Evolutionary conservation across 208 protist genomes (phyloP).

Genomic region (Leishmania lainsoni): DNA sequence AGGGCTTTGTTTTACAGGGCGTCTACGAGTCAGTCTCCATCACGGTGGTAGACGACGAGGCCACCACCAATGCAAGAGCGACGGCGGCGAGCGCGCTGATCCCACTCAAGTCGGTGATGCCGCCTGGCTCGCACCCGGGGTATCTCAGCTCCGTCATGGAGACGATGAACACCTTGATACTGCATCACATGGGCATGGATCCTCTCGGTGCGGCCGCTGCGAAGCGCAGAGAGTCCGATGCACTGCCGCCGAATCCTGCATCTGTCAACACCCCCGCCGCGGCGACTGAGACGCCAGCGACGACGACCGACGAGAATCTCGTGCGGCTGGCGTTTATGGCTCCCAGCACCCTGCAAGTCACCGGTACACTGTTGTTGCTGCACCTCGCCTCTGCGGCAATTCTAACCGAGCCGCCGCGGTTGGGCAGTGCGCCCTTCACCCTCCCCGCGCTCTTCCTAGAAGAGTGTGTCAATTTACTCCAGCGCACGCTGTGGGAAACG

Average conservation of each 20-base stretch:
- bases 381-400: conserved; percentile 47
- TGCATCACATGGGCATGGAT: conserved; percentile 10
- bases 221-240: conserved; percentile 1
- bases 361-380: conserved; percentile 48
- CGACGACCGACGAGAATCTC: conserved; percentile 13
- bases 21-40: neutral
- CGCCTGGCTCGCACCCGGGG: conserved; percentile 57
- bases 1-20: conserved; percentile 43
- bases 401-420: conserved; percentile 25
- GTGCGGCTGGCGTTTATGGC: conserved; percentile 32
- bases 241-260: neutral
- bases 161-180: conserved; percentile 38
- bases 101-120: conserved; percentile 37
- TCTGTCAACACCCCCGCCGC: conserved; percentile 1
- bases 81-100: conserved; percentile 12
- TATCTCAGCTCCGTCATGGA: conserved; percentile 48
- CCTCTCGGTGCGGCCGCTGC: neutral
- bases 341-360: conserved; percentile 23
- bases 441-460: conserved; percentile 48
- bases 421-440: conserved; percentile 31
- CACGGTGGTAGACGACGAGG: neutral
- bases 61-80: neutral
- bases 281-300: conserved; percentile 1
- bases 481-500: conserved; percentile 37
- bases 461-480: conserved; percentile 38